These are phyloP conservation scores for Gracilaria gracilis DNA, from an alignment of 23 red algal genomes.

Conservation along the genomic window DNA sequence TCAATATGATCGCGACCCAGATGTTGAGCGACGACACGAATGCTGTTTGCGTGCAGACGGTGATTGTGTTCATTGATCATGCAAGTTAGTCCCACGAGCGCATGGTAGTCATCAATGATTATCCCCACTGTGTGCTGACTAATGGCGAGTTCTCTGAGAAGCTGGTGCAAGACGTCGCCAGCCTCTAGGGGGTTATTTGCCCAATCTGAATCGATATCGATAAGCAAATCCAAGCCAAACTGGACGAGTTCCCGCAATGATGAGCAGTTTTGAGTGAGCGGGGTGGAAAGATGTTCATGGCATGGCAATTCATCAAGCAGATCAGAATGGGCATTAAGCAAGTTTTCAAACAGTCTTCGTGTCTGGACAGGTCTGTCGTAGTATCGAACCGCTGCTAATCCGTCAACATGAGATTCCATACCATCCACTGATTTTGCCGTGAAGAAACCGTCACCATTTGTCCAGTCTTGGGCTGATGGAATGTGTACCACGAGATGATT, in stretches of 20 bases:
- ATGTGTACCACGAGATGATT: slow-evolving; percentile 51
- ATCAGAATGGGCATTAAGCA: slow-evolving; percentile 46
- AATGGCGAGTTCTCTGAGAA: slow-evolving; percentile 31
- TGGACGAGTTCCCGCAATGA: slow-evolving; percentile 57
- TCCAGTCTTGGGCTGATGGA: slow-evolving; percentile 51
- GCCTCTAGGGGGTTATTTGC: slow-evolving; percentile 1
- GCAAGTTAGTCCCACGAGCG: slow-evolving; percentile 57
- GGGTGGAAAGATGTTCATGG: slow-evolving; percentile 1
- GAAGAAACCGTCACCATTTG: slow-evolving; percentile 64
- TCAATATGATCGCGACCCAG: slow-evolving; percentile 63
- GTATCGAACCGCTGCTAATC: slow-evolving; percentile 38
- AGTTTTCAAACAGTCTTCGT: slow-evolving; percentile 36
- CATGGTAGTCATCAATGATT: slow-evolving; percentile 63
- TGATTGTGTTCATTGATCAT: slow-evolving; percentile 52
- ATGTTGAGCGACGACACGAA: slow-evolving; percentile 63
- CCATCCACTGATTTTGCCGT: slow-evolving; percentile 40
- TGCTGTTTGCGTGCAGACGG: slow-evolving; percentile 56
- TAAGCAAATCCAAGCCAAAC: slow-evolving; percentile 36
- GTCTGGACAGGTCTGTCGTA: slow-evolving; percentile 61
- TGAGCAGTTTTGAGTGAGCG: slow-evolving; percentile 11
- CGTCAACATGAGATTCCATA: slow-evolving; percentile 48
- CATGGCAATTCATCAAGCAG: slow-evolving; percentile 36
- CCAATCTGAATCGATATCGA: slow-evolving; percentile 62
- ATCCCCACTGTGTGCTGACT: slow-evolving; percentile 37
- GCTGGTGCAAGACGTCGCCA: slow-evolving; percentile 49